Evolutionary conservation across 2,329 filamentous ascomycete species (phyloP).

Genomic region (Ophiocordyceps camponoti-saundersi): DNA sequence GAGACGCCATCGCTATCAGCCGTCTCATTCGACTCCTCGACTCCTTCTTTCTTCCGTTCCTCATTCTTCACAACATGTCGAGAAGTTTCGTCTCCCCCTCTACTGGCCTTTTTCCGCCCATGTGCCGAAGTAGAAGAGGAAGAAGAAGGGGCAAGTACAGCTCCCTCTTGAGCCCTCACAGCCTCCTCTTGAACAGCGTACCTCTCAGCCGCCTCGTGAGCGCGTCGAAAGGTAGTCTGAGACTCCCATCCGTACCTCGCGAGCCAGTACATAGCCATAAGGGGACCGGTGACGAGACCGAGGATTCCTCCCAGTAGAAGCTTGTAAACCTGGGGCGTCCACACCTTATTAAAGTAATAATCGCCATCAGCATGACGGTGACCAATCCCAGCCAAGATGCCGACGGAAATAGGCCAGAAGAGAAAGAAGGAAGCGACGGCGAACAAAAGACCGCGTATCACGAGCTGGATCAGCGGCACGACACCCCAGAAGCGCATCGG

Average conservation of each 20-base stretch:
- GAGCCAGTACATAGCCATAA: slow-evolving; percentile 32
- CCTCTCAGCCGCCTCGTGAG: background rate
- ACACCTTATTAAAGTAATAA: slow-evolving; percentile 23
- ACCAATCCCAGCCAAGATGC: slow-evolving; percentile 23
- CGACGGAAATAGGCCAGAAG: slow-evolving; percentile 25
- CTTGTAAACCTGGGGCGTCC: slow-evolving; percentile 34
- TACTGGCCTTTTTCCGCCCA: background rate
- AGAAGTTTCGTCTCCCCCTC: no score
- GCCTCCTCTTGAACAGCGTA: background rate
- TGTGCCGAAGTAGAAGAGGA: background rate
- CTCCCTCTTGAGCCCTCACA: background rate
- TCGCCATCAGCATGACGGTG: slow-evolving; percentile 17
- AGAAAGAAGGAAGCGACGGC: slow-evolving; percentile 21
- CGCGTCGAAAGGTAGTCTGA: background rate
- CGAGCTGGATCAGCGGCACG: slow-evolving; percentile 10
- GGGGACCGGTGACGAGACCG: slow-evolving; percentile 27
- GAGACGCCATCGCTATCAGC: no score
- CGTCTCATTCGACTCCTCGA: no score
- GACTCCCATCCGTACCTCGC: background rate
- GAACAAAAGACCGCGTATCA: slow-evolving; percentile 10
- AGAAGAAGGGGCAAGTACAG: background rate
- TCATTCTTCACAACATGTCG: no score
- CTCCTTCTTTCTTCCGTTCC: no score
- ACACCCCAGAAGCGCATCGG: background rate
- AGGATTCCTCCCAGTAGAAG: slow-evolving; percentile 27